Evolutionary conservation across 2,329 filamentous ascomycete species (phyloP).

Genomic region (Hymenoscyphus infarciens): DNA sequence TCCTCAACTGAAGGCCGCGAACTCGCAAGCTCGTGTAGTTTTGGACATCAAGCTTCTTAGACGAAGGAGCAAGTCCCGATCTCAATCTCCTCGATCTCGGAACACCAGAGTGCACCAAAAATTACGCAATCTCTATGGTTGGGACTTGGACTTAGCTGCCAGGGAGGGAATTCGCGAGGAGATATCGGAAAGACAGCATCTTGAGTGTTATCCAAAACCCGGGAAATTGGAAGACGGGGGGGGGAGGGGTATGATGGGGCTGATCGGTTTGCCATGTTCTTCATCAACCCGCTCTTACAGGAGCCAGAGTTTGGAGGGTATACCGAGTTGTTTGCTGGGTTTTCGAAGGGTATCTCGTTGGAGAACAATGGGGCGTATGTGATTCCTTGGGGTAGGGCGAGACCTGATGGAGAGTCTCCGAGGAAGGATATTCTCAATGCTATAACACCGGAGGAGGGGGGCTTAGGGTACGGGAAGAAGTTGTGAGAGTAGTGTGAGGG

Average conservation of each 20-base stretch:
- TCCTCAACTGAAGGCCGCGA: conserved; percentile 33
- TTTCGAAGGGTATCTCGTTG: conserved; percentile 15
- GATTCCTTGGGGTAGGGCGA: conserved; percentile 16
- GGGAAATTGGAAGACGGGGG: conserved; percentile 21
- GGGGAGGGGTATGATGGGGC: conserved; percentile 7
- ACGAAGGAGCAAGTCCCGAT: conserved; percentile 18
- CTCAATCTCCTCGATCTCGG: conserved; percentile 17
- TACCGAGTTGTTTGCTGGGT: conserved; percentile 22
- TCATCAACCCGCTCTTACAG: conserved; percentile 9
- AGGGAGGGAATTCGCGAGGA: conserved; percentile 13
- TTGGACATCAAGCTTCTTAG: conserved; percentile 31
- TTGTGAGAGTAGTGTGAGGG: conserved; percentile 3
- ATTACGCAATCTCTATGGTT: conserved; percentile 21
- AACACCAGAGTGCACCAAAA: not conserved
- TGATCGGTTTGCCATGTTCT: conserved; percentile 7
- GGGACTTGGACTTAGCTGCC: conserved; percentile 20
- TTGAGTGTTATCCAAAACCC: conserved; percentile 21
- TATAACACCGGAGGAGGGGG: not conserved
- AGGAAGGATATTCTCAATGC: conserved; percentile 10
- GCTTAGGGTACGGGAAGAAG: not conserved
- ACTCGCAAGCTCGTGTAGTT: conserved; percentile 19
- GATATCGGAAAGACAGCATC: conserved; percentile 11
- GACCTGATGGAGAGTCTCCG: not conserved
- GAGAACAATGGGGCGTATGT: conserved; percentile 17
- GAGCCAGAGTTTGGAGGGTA: conserved; percentile 21